Percentiles rank a stretch among this genome's conserved stretches.
These are phyloP conservation scores for Eutrema japonicum DNA, from an alignment of 345 rosid species.

Conservation along the genomic window DNA sequence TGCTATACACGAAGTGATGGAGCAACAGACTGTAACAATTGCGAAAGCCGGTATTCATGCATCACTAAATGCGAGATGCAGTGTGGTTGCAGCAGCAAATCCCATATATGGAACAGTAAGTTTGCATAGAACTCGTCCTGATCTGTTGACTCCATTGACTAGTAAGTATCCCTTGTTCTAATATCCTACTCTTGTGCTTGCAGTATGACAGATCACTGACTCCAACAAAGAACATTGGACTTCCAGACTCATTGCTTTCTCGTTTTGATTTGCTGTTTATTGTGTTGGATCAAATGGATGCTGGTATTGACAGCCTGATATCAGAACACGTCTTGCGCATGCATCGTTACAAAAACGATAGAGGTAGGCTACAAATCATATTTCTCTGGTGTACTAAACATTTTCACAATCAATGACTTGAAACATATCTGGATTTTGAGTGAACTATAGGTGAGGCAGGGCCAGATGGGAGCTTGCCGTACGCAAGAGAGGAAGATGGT, in stretches of 20 bases:
- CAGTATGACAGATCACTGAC: conserved; percentile 98
- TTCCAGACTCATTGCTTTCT: conserved; percentile 98
- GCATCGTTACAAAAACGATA: conserved; percentile 80
- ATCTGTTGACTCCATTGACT: conserved; percentile 19
- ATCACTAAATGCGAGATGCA: conserved; percentile 94
- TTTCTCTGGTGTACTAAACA: background rate
- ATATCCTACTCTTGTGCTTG: conserved; percentile 21
- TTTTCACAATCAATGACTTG: conserved; percentile 17
- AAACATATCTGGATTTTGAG: conserved; percentile 25
- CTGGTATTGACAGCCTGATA: conserved; percentile 83
- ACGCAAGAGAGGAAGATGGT: conserved; percentile 79
- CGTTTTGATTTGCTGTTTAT: conserved; percentile 96
- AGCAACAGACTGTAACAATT: conserved; percentile 98
- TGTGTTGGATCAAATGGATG: conserved; percentile 99
- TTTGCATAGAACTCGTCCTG: conserved; percentile 11
- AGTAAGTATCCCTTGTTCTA: background rate
- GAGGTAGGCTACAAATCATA: conserved; percentile 57
- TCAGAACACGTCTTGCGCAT: conserved; percentile 98
- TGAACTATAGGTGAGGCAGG: conserved; percentile 62
- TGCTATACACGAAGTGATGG: conserved; percentile 99
- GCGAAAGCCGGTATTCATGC: conserved; percentile 99
- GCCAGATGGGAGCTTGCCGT: conserved; percentile 64
- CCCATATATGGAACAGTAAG: conserved; percentile 99
- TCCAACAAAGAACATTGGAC: conserved; percentile 99
- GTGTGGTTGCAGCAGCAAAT: conserved; percentile 99